Evolutionary conservation across 768 basidiomycete genomes (phyloP).

Genomic region (Calocybe gangraenosa): DNA sequence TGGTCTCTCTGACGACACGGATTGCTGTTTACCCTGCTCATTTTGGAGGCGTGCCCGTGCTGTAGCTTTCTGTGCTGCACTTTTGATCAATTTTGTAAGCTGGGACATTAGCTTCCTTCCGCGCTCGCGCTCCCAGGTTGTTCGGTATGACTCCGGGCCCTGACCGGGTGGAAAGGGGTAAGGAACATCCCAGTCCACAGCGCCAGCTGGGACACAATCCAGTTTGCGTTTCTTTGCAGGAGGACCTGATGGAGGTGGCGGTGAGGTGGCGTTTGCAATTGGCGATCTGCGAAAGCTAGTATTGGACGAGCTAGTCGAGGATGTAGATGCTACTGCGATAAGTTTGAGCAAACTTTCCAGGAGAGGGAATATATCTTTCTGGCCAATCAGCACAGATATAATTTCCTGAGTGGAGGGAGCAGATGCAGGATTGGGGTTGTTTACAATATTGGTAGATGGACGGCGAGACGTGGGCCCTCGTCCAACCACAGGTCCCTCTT

Average conservation of each 20-base stretch:
- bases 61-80: constrained; percentile 58
- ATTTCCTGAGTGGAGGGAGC: constrained; percentile 56
- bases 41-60: constrained; percentile 42
- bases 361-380: constrained; percentile 66
- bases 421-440: constrained; percentile 41
- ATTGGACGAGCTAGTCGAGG: constrained; percentile 6
- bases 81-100: constrained; percentile 55
- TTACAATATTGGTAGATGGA: constrained; percentile 22
- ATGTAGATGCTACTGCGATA: constrained; percentile 34
- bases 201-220: constrained; percentile 70
- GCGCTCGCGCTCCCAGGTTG: constrained; percentile 63
- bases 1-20: neutral
- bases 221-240: constrained; percentile 60
- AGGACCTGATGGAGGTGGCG: constrained; percentile 15
- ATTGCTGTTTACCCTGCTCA: constrained; percentile 11
- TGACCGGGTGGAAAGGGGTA: constrained; percentile 43
- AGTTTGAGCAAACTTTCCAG: constrained; percentile 59
- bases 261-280: neutral
- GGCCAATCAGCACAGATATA: constrained; percentile 51
- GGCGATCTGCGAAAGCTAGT: constrained; percentile 13
- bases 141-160: constrained; percentile 60
- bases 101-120: constrained; percentile 59
- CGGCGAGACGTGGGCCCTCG: constrained; percentile 16
- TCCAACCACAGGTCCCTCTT: constrained; percentile 30
- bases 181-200: constrained; percentile 71